Evolutionary conservation across 805 yeast genomes (phyloP), one percentile per base, ranked within the genome.

Genomic region (Spencermartinsiella europaea): DNA sequence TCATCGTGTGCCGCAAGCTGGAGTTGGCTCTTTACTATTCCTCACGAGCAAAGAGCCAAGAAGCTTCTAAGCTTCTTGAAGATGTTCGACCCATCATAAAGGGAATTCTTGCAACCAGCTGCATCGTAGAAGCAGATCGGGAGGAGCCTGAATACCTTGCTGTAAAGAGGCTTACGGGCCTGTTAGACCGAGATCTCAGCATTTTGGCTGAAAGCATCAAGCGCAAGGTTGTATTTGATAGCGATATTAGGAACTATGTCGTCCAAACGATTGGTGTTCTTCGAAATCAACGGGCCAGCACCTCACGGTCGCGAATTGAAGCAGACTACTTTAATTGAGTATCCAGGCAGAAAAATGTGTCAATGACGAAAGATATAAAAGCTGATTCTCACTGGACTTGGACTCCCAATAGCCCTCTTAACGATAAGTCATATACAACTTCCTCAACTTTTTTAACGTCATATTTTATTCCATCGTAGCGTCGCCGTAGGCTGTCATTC

Each of bases 381-480:
- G n/a, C n/a, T n/a, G n/a, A n/a, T n/a, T n/a, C n/a, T n/a, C n/a
- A n/a, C n/a, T n/a, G n/a, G n/a, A n/a, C n/a, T n/a, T n/a, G n/a
- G n/a, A n/a, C n/a, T n/a, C 17, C 12, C 21, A 43, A 7, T 17
- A 43, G 20, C 31, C 47, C 49, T 8, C 63, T 46, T n/a, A 60
- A 48, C 2, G 60, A 42, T 48, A 61, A 34, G 41, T 61, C 65
- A 39, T 61, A 61, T 14, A 61, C 56, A 20, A 62, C 59, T 37
- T 59, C 65, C 37, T 62, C 67, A 15, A 61, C 56, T 46, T 61
- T 60, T 48, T 62, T 61, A 7, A 61, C 60, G 38, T 62, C 65
- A 41, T 63, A 62, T 42, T 62, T 62, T 31, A 62, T 45, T 17
- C 57, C 36, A 42, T 62, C 67, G 16, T 49, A 50, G 5, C 63